Evolutionary conservation across 345 rosid species (phyloP), one percentile per base, ranked within the genome.

Genomic region (Heritiera littoralis): DNA sequence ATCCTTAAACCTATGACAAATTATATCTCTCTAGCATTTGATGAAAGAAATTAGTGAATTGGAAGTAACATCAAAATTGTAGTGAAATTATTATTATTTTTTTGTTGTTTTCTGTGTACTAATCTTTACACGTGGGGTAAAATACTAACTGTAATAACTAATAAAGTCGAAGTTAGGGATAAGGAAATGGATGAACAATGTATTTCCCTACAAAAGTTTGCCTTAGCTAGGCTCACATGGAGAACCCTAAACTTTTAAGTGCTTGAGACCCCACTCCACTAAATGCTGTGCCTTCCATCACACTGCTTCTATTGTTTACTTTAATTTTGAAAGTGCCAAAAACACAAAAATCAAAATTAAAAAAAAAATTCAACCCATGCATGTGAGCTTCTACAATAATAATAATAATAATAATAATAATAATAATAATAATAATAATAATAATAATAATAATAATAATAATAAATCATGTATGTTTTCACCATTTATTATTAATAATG

Each of bases 221-320:
- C 70, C 60, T 49, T 23, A 17, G 77, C 43, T 70, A 35, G 75
- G 78, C 59, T 78, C 85, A 80, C 85, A 82, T 78, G 88, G 86
- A 54, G n/a, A 59, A 20, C 60, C 60, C 40, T 14, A 74, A 58
- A 41, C 64, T 35, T 51, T 32, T 45, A 9, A 51, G 75, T 49
- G 20, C 5, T 5, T 0, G 6, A 20, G 61, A 59, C 78, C 86
- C 81, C 85, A 81, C 85, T 15, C 3, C 78, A 43, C 11, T 61
- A 49, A 63, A 76, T 51, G 13, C 72, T 46, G 79, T 63, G 68
- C 51, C 49, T 35, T 59, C 17, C 20, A 48, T 66, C 40, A 74
- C 1, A 38, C 9, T 59, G 4, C 5, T 23, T 5, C 43, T 0
- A 41, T 41, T 41, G 28, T 35, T 65, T 45, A 38, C 11, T 55